Conservation (phyloP, 352 stramenopile species). For the Pythium grandisporangium region DNA sequence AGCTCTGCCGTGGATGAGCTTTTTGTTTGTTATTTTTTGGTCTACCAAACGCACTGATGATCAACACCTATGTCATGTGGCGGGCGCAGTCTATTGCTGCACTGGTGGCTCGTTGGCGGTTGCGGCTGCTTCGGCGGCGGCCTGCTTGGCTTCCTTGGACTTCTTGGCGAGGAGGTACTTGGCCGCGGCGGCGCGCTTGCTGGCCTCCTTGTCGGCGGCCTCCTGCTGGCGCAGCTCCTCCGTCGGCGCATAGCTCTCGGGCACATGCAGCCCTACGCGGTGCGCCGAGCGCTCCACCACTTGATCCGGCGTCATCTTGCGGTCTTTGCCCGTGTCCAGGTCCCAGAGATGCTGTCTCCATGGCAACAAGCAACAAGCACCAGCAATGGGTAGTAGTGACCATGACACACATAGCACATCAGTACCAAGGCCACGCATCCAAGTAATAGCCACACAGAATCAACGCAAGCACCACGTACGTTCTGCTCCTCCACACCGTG, state of each 20-base stretch:
- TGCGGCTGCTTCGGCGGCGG: background rate
- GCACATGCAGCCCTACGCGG: conserved; percentile 67
- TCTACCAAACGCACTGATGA: no score
- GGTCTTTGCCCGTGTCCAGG: conserved; percentile 60
- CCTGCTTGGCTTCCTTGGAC: conserved; percentile 20
- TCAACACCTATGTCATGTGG: no score
- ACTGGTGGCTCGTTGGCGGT: no score
- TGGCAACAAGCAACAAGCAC: conserved; percentile 1
- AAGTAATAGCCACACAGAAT: no score
- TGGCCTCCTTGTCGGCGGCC: conserved; percentile 14
- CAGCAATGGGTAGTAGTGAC: no score
- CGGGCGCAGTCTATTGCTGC: no score
- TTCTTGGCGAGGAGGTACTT: conserved; percentile 54
- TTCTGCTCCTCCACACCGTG: conserved; percentile 65
- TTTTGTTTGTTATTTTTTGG: no score
- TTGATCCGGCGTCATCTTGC: conserved; percentile 52
- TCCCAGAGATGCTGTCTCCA: conserved; percentile 51
- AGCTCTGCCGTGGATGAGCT: no score
- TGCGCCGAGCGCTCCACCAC: conserved; percentile 71
- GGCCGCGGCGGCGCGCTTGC: conserved; percentile 23
- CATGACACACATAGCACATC: background rate
- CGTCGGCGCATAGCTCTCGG: conserved; percentile 54
- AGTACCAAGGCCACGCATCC: background rate
- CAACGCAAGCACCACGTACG: conserved; percentile 26
- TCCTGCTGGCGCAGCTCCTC: conserved; percentile 27